Conservation (phyloP, 345 rosid species). For the Mangifera indica region DNA sequence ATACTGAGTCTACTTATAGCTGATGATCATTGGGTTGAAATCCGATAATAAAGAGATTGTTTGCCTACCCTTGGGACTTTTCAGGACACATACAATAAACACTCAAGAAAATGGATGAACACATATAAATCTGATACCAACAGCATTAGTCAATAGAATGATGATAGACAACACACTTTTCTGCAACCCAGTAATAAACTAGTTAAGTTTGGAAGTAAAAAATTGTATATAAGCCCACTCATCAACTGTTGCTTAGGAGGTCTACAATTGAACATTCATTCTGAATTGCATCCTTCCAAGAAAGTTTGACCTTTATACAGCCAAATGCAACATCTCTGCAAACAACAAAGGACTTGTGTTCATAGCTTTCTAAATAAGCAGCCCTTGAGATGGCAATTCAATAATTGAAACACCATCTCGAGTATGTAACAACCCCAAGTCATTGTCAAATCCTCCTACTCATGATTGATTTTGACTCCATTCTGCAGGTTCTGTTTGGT, state of each 20-base stretch:
- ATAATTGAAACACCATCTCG: neutral
- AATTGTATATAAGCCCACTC: neutral
- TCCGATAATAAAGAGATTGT: neutral
- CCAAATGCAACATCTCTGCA: neutral
- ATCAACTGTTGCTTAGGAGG: neutral
- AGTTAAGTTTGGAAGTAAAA: neutral
- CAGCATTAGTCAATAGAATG: too few species aligned
- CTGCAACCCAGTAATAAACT: neutral
- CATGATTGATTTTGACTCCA: conserved; percentile 6
- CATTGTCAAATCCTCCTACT: neutral
- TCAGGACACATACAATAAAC: neutral
- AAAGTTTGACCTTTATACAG: neutral
- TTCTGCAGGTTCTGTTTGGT: conserved; percentile 7
- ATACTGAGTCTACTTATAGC: neutral
- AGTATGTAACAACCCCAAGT: neutral
- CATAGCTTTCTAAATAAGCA: neutral
- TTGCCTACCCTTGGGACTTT: neutral
- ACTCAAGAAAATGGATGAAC: neutral
- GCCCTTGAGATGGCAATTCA: neutral
- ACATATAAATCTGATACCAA: neutral
- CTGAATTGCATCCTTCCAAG: neutral
- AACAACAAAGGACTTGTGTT: neutral
- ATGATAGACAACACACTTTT: neutral
- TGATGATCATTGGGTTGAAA: neutral
- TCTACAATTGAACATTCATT: too few species aligned